Conservation (phyloP, 73 alveolate genomes). For the Uronychia binucleata region DNA sequence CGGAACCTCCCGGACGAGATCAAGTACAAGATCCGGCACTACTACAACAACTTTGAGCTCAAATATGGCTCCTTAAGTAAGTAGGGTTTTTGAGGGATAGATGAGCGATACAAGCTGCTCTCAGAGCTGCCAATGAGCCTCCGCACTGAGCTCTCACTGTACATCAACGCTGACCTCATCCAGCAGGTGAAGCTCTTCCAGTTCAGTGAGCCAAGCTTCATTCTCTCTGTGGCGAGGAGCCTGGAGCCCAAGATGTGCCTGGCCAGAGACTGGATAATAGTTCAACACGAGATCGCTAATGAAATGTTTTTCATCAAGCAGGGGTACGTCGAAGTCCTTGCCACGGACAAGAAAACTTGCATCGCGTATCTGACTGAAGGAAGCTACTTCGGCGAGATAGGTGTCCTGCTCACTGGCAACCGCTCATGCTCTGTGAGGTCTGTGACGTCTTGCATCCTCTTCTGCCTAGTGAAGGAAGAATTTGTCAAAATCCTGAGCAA, state of each 20-base stretch:
- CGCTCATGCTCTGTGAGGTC: constrained; percentile 66
- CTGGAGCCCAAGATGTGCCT: constrained; percentile 41
- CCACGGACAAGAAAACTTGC: constrained; percentile 48
- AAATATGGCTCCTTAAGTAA: constrained; percentile 20
- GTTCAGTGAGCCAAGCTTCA: constrained; percentile 58
- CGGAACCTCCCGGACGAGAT: constrained; percentile 39
- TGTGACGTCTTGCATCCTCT: constrained; percentile 44
- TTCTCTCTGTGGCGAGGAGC: constrained; percentile 34
- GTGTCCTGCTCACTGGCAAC: constrained; percentile 43
- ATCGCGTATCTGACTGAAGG: constrained; percentile 67
- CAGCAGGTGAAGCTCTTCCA: constrained; percentile 56
- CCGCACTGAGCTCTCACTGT: constrained; percentile 51
- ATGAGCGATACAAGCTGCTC: constrained; percentile 11
- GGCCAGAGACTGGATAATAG: constrained; percentile 34
- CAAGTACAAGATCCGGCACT: constrained; percentile 25
- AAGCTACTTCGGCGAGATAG: constrained; percentile 73
- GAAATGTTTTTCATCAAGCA: constrained; percentile 55
- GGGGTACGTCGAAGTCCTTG: constrained; percentile 56
- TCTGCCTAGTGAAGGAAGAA: constrained; percentile 29
- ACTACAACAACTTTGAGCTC: constrained; percentile 38
- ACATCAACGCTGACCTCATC: constrained; percentile 46
- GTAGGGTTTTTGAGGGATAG: background rate
- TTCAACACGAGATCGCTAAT: constrained; percentile 52
- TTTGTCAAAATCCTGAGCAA: constrained; percentile 20
- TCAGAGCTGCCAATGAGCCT: constrained; percentile 55